A percentile compares a stretch with the other conserved stretches of the same genome.
phyloP scores from a whole-genome alignment of 2,329 filamentous ascomycete genomes.

The Elsinoe batatas region DNA sequence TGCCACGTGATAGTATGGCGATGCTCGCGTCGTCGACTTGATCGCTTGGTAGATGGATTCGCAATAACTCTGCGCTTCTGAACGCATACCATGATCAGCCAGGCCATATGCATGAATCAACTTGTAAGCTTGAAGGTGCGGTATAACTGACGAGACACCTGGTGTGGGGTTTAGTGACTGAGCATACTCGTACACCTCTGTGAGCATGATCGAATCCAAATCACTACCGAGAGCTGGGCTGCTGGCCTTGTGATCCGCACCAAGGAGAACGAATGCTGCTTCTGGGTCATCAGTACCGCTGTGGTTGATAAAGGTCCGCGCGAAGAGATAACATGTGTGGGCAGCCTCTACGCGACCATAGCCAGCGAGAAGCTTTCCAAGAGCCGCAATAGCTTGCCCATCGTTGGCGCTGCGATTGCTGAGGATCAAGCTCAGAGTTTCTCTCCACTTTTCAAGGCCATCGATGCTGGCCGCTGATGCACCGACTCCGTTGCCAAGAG shows the following conservation, averaged over 20 bases:
- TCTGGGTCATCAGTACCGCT: conserved; percentile 74
- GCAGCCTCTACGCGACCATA: conserved; percentile 88
- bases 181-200: conserved; percentile 90
- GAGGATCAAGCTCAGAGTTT: conserved; percentile 75
- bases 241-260: conserved; percentile 67
- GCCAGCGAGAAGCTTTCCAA: conserved; percentile 71
- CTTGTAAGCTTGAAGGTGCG: conserved; percentile 86
- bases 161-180: conserved; percentile 54
- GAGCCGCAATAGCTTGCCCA: conserved; percentile 61
- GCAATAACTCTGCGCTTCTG: conserved; percentile 84
- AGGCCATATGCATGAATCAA: conserved; percentile 75
- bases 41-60: conserved; percentile 70
- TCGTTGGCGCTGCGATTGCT: conserved; percentile 82
- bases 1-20: conserved; percentile 71
- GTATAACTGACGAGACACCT: conserved; percentile 44
- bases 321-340: conserved; percentile 89
- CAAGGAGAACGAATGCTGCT: conserved; percentile 71
- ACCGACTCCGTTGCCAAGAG: conserved; percentile 71
- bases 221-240: conserved; percentile 67
- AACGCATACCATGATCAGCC: conserved; percentile 70
- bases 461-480: conserved; percentile 56
- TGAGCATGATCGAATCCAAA: conserved; percentile 80
- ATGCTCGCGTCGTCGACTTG: conserved; percentile 69
- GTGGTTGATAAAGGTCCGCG: conserved; percentile 59
- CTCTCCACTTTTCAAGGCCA: conserved; percentile 86